A percentile compares a stretch with the other conserved stretches of the same genome.
Conservation (phyloP, 2,329 filamentous ascomycete genomes). For the Fusarium brachygibbosum region DNA sequence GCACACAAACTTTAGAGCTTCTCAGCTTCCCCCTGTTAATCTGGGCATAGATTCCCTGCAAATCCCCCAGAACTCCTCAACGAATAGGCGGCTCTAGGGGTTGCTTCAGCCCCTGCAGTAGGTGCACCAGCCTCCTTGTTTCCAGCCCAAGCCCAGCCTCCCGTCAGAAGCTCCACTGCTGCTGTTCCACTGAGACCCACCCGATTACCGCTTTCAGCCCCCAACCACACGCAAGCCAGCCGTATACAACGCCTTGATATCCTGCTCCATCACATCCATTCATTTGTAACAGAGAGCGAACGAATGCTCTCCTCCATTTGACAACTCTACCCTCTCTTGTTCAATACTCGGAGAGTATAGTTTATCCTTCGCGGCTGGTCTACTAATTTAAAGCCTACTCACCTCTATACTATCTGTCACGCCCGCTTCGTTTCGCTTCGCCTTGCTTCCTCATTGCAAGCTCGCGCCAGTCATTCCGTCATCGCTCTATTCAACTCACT, state of each 20-base stretch:
- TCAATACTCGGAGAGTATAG: slow-evolving; percentile 20
- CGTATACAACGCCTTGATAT: slow-evolving; percentile 47
- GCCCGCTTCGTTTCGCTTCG: slow-evolving; percentile 12
- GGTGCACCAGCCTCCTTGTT: slow-evolving; percentile 53
- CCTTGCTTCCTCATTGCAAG: slow-evolving; percentile 11
- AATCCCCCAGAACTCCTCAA: slow-evolving; percentile 34
- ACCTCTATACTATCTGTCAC: neutral
- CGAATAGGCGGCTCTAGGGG: slow-evolving; percentile 32
- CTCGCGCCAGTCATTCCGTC: slow-evolving; percentile 29
- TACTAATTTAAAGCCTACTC: slow-evolving; percentile 38
- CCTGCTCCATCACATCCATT: slow-evolving; percentile 38
- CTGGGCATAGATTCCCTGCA: slow-evolving; percentile 33
- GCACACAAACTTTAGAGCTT: slow-evolving; percentile 33
- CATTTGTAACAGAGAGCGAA: slow-evolving; percentile 35
- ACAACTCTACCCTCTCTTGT: slow-evolving; percentile 29
- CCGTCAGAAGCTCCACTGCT: slow-evolving; percentile 35
- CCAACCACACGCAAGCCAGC: slow-evolving; percentile 51
- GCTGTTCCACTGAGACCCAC: slow-evolving; percentile 42
- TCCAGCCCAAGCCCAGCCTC: slow-evolving; percentile 51
- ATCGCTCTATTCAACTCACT: slow-evolving; percentile 19
- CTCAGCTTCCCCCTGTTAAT: slow-evolving; percentile 26
- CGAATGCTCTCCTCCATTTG: slow-evolving; percentile 24
- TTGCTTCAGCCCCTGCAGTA: slow-evolving; percentile 45
- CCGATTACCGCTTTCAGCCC: slow-evolving; percentile 46
- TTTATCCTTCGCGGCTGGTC: slow-evolving; percentile 3